Conservation (phyloP, 2,329 filamentous ascomycete genomes). For the Exserohilum rostratum region DNA sequence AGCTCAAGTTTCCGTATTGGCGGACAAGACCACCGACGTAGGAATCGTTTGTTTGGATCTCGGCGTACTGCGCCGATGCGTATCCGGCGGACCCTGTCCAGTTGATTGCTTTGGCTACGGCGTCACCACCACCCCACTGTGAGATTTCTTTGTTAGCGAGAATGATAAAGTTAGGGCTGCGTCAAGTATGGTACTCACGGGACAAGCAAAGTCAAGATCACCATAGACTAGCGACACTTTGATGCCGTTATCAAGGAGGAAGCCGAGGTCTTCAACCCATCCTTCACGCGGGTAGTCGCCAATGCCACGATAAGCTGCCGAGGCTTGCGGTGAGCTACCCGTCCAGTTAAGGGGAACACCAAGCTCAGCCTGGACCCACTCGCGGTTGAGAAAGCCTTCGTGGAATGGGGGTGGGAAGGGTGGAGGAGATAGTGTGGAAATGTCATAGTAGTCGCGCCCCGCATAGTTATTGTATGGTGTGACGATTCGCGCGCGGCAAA, state of each 20-base stretch:
- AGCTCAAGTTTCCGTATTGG: constrained; percentile 48
- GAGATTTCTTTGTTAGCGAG: constrained; percentile 22
- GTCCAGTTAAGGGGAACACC: constrained; percentile 21
- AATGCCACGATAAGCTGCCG: constrained; percentile 24
- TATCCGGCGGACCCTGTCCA: constrained; percentile 42
- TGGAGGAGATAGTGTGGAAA: constrained; percentile 22
- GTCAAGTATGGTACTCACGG: background rate
- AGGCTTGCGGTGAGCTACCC: constrained; percentile 23
- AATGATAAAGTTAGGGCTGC: background rate
- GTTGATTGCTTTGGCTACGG: constrained; percentile 47
- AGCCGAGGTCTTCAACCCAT: constrained; percentile 52
- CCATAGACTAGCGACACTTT: constrained; percentile 29
- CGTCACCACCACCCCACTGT: constrained; percentile 49
- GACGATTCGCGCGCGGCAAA: constrained; percentile 35
- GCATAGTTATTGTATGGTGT: constrained; percentile 22
- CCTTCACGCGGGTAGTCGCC: constrained; percentile 55
- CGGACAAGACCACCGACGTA: constrained; percentile 53
- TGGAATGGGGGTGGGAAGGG: constrained; percentile 32
- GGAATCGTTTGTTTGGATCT: constrained; percentile 44
- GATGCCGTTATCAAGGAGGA: constrained; percentile 55
- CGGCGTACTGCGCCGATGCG: constrained; percentile 37
- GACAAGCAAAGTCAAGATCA: constrained; percentile 42
- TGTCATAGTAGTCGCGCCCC: constrained; percentile 28
- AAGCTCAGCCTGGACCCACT: constrained; percentile 21
- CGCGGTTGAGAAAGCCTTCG: constrained; percentile 16